Percentiles rank a stretch among this genome's conserved stretches.
These are phyloP conservation scores for Diplosphaera chodatii DNA, from an alignment of 139 green algal genomes.

Conservation along the genomic window DNA sequence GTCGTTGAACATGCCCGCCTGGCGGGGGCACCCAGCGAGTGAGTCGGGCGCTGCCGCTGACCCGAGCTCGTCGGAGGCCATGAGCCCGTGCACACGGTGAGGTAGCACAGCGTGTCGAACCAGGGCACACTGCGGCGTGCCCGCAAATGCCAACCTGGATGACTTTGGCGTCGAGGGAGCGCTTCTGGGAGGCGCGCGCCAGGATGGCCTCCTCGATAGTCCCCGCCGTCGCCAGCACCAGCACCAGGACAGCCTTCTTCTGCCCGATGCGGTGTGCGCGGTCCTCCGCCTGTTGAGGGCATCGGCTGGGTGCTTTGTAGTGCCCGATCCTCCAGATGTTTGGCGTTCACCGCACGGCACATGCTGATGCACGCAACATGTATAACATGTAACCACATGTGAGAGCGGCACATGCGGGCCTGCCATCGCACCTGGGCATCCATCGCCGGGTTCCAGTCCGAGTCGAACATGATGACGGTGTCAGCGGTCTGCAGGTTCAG, in stretches of 20 bases:
- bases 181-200: constrained; percentile 59
- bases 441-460: constrained; percentile 68
- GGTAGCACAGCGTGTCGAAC: no score
- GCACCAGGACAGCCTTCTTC: constrained; percentile 63
- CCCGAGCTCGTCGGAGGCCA: no score
- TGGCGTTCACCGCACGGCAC: no score
- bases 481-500: constrained; percentile 82
- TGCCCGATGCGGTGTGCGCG: constrained; percentile 70
- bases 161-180: constrained; percentile 64
- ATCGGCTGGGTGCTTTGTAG: no score
- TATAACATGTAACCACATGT: no score
- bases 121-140: no score
- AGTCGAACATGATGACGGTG: constrained; percentile 74
- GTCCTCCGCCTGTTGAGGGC: constrained; percentile 68
- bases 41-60: no score
- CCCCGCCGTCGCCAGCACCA: constrained; percentile 63
- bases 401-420: no score
- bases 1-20: constrained; percentile 63
- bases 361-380: no score
- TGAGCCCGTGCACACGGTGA: no score
- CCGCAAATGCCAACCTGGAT: constrained; percentile 48
- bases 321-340: no score
- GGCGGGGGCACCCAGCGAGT: no score
- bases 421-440: constrained; percentile 41
- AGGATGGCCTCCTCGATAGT: constrained; percentile 79